A percentile compares a stretch with the other conserved stretches of the same genome.
phyloP scores from a whole-genome alignment of 208 protist species.

The Wallacemonas rigidus region DNA sequence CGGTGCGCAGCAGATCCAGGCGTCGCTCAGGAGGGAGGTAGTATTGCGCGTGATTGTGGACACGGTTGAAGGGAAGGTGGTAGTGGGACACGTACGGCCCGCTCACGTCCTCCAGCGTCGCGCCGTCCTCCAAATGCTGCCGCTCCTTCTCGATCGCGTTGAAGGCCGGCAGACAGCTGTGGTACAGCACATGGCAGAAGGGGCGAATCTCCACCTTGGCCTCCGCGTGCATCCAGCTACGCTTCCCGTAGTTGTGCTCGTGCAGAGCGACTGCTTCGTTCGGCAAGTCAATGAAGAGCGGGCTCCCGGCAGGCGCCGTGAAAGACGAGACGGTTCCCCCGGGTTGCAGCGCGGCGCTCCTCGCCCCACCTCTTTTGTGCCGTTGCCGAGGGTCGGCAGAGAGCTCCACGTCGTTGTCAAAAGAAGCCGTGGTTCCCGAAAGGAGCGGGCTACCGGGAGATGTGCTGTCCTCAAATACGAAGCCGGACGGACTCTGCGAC shows the following conservation, averaged over 20 bases:
- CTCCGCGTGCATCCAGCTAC: constrained; percentile 35
- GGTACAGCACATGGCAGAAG: constrained; percentile 53
- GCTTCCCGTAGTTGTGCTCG: constrained; percentile 29
- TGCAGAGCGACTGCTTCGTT: constrained; percentile 7
- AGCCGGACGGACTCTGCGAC: constrained; percentile 8
- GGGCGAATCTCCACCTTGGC: constrained; percentile 34
- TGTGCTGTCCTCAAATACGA: constrained; percentile 10
- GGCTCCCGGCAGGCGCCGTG: background rate
- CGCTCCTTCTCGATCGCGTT: constrained; percentile 14
- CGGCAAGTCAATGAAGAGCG: too few species aligned
- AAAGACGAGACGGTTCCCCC: background rate
- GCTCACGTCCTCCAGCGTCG: background rate
- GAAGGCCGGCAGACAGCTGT: constrained; percentile 24
- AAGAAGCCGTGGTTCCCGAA: background rate
- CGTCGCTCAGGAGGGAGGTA: constrained; percentile 19
- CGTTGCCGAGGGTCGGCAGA: constrained; percentile 10
- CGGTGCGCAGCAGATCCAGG: background rate
- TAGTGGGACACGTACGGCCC: constrained; percentile 25
- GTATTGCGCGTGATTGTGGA: constrained; percentile 37
- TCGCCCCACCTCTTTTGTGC: constrained; percentile 7
- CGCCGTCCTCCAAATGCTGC: background rate
- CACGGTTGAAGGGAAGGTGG: constrained; percentile 38
- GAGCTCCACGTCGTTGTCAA: constrained; percentile 3
- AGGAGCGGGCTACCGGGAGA: constrained; percentile 15
- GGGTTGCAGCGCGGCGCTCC: background rate